Evolutionary conservation across 257 asterid genomes (phyloP).

Genomic region (Solanum megistacrolobum): DNA sequence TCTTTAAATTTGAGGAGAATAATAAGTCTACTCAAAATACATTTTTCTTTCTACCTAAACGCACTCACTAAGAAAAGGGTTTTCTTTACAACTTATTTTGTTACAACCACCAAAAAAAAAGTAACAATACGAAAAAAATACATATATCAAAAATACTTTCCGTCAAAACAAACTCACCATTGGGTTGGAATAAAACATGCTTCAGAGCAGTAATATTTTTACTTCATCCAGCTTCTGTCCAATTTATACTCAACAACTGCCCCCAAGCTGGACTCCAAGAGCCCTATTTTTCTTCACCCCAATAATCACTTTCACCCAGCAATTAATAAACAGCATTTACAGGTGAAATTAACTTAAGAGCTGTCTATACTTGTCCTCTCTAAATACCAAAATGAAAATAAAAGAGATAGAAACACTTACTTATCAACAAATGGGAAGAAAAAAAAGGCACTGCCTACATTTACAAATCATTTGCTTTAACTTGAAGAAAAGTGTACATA

Average conservation of each 20-base stretch:
- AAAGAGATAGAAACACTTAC: background rate
- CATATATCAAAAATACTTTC: background rate
- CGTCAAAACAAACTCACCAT: background rate
- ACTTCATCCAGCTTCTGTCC: background rate
- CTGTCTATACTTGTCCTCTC: background rate
- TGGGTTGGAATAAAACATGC: background rate
- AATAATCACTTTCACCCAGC: background rate
- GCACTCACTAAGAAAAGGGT: background rate
- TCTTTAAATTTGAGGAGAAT: background rate
- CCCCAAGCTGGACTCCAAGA: background rate
- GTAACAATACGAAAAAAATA: background rate
- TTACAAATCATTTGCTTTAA: background rate
- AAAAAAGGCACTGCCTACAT: background rate
- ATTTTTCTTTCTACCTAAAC: background rate
- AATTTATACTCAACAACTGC: background rate
- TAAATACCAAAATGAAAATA: background rate
- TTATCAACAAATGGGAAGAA: background rate
- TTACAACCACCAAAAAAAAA: background rate
- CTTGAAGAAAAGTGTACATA: background rate
- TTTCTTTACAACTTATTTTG: background rate
- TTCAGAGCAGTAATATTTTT: background rate
- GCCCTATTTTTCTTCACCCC: background rate
- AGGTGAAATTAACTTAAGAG: background rate
- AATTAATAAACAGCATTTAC: background rate
- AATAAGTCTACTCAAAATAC: background rate